Evolutionary conservation across 257 asterid genomes (phyloP).

Genomic region (Nyctanthes arbortristis): DNA sequence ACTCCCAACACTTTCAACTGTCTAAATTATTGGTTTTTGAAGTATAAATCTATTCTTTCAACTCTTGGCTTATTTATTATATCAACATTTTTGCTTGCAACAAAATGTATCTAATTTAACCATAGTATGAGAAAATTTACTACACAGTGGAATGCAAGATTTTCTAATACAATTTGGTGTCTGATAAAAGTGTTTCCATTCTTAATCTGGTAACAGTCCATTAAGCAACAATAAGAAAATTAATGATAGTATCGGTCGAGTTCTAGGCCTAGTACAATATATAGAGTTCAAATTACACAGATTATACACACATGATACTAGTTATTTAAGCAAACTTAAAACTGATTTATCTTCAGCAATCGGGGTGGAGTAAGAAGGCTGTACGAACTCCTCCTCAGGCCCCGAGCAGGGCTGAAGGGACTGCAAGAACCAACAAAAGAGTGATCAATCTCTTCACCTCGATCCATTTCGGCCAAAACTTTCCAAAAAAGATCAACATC

Average conservation of each 20-base stretch:
- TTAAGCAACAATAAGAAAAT: not conserved
- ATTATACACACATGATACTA: not conserved
- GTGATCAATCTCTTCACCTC: conserved; percentile 6
- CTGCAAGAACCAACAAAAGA: conserved; percentile 17
- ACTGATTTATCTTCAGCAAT: conserved; percentile 16
- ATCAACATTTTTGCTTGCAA: not conserved
- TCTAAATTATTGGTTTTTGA: not conserved
- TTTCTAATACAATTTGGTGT: not conserved
- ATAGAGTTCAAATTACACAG: not conserved
- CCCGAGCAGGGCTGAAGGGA: conserved; percentile 22
- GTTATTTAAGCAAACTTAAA: not conserved
- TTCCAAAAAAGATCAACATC: conserved; percentile 50
- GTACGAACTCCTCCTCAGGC: conserved; percentile 19
- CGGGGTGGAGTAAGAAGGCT: conserved; percentile 16
- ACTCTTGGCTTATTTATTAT: not conserved
- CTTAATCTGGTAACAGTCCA: not conserved
- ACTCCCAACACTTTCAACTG: not conserved
- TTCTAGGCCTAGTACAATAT: too few species aligned
- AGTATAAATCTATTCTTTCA: not conserved
- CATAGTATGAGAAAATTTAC: too few species aligned
- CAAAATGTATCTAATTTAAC: not conserved
- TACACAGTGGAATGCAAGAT: not conserved
- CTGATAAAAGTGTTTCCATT: not conserved
- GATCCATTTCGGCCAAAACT: conserved; percentile 53
- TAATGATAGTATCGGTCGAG: too few species aligned